Base-by-base conservation (phyloP, 495 filamentous ascomycete species). In the Neurospora sp. region DNA sequence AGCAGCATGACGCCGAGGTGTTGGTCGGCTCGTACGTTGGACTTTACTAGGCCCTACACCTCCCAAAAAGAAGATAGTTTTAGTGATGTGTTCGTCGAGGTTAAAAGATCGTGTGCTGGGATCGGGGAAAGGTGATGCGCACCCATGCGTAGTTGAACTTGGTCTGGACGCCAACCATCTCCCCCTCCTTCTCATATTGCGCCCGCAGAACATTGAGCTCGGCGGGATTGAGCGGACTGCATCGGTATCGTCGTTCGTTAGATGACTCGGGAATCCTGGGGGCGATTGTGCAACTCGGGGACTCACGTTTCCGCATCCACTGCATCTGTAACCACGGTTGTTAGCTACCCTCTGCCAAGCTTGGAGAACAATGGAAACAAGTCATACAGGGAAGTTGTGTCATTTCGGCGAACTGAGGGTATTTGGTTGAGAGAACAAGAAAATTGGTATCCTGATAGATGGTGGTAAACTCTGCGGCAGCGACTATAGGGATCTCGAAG, bases 71-170 rank as follows among this genome's bases (percentile, higher is more conserved):
- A 37, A 6, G 0, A 37, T 6, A 37, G 35, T 37, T 37, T 37
- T 37, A 37, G 35, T 37, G 35, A 7, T 8, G 14, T 16, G 27
- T 10, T 71, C 2, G 39, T n/a, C 12, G 16, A 40, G 35, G 20
- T 40, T 40, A 40, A 40, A 35, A 37, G 35, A 40, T 40, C 9
- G 39, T 12, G 69, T 9, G 22, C 8, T 22, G 66, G n/a, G 70
- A 70, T 11, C 9, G 59, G 35, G 2, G 5, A 66, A 71, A 42
- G 41, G 42, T 31, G 35, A 68, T 74, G 71, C 40, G 53, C 85
- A 96, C 94, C 96, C 96, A 99, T 78, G 96, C 95, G 81, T 93
- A 98, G 89, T 99, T 99, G 89, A 99, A 99, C 81, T 98, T 98
- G 66, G 96, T 99, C 82, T 99, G 96, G 38, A 99, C 89, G 66